Base-by-base conservation (phyloP, 352 stramenopile genomes). In the Phytophthora meadii region DNA sequence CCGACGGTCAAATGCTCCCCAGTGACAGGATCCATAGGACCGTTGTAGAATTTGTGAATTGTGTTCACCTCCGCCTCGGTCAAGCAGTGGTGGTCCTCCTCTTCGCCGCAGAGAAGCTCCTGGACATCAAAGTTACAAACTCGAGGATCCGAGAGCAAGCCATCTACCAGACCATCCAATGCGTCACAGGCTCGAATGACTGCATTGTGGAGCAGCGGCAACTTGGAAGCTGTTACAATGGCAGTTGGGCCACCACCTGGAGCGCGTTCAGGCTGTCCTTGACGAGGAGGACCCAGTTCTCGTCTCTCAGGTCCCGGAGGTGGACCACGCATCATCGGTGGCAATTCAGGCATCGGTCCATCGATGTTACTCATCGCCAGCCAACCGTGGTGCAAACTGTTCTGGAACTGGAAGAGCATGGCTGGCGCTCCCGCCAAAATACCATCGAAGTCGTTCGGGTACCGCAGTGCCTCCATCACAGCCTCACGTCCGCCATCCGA, bases 401-500 rank as follows among this genome's bases (percentile, higher is more conserved):
- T 80, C 52, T 80, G 72, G 46, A 79, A 70, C 50, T 61, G 48
- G 37, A 76, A 79, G n/a, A 76, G 40, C 67, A 79, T 72, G 22
- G 72, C 72, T 7, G 72, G 72, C 0, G 72, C 72, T 24, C 72
- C 72, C 10, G 68, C 72, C 46, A 80, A 45, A 40, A 80, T 74
- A 19, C 72, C 72, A 24, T 80, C 54, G 22, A 77, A 77, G 52
- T 80, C 72, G 19, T 67, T 64, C 12, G 72, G 72, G 53, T 71
- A 80, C 0, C 71, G 67, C 10, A 79, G 30, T 4, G 68, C 68
- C 32, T 80, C 72, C 72, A 80, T 80, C 2, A 80, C 68, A 9
- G 50, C 72, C 51, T 77, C 68, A 12, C 68, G 72, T n/a, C 72
- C 63, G n/a, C 72, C 64, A 25, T 80, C 72, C 3, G 72, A 80